A percentile compares a stretch with the other conserved stretches of the same genome.
These are phyloP conservation scores for Corynascus novoguineensis DNA, from an alignment of 495 filamentous ascomycete species.

Conservation along the genomic window DNA sequence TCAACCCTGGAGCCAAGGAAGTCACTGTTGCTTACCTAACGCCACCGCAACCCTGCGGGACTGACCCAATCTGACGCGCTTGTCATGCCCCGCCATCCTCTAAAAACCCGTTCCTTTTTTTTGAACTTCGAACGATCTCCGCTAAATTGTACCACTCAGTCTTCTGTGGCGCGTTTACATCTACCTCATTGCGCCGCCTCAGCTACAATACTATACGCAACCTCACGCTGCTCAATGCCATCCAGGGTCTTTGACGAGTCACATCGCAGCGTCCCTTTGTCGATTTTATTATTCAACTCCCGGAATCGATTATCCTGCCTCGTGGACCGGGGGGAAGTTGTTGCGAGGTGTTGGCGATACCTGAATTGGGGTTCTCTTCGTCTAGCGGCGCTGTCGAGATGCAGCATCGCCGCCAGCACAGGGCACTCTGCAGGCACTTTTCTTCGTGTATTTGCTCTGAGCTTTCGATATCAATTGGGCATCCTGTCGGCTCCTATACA, in stretches of 20 bases:
- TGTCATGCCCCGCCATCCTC: no score
- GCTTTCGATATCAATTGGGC: not conserved
- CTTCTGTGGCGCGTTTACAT: not conserved
- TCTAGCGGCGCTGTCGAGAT: slow-evolving; percentile 7
- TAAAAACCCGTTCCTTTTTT: no score
- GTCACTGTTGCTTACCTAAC: no score
- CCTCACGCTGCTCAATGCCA: not conserved
- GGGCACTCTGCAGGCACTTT: not conserved
- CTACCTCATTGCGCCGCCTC: not conserved
- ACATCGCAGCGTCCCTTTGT: not conserved
- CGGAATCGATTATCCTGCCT: no score
- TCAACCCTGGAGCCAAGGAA: not conserved
- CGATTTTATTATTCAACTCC: not conserved
- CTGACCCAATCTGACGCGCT: no score
- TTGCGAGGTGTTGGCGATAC: no score
- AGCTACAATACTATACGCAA: not conserved
- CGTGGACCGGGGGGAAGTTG: no score
- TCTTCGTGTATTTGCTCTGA: not conserved
- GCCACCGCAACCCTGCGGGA: no score
- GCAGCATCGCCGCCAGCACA: not conserved
- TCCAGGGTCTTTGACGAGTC: not conserved
- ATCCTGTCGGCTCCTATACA: not conserved
- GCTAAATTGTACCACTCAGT: no score
- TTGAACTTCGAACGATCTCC: no score
- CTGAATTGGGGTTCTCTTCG: no score